Base-by-base conservation (phyloP, 2,329 filamentous ascomycete species). In the Trichoderma atroviride region DNA sequence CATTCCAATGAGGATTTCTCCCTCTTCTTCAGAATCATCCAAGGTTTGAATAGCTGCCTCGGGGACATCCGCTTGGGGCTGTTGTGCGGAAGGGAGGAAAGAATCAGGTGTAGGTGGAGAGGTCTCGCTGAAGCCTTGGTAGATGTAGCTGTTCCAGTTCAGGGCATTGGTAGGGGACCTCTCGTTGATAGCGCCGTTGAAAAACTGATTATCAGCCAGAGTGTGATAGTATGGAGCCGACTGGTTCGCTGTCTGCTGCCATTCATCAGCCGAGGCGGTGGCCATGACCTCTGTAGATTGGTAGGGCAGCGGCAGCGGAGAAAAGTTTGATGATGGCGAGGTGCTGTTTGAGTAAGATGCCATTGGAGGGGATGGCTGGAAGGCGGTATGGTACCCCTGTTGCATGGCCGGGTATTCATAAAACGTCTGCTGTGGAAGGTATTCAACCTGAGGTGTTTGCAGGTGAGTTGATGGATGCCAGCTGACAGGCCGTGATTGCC, bases 1-100 rank as follows among this genome's bases (percentile, higher is more conserved):
- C 86, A 96, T 90, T 24, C 92, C 92, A n/a, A 94, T 85, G 1
- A 95, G 84, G 70, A 93, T 90, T 75, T 94, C 91, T 47, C 88
- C 90, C 57, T 88, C 87, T 33, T 88, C 87, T 59, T 87, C 83
- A 13, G 81, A 76, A 50, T 87, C 84, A 37, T 86, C 84, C 29
- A 87, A 78, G 6, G 84, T 73, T 68, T 85, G 81, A 61, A 85
- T 83, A 6, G 79, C 76, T 69, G 87, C 85, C 59, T 88, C 85
- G 13, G 84, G 78, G 37, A 84, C 77, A 11, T 84, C 76, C 16
- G 83, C 80, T 62, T 84, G 81, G 2, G 82, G 76, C 57, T 86
- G 82, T 72, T 88, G 85, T 3, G 82, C 40, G 33, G 62, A 79
- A 5, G 84, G 83, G 2, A 87, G 80, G 63, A 88, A 87, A 58